phyloP scores from a whole-genome alignment of 371 early-diverging fungal species.

The Rhizopus sp. region DNA sequence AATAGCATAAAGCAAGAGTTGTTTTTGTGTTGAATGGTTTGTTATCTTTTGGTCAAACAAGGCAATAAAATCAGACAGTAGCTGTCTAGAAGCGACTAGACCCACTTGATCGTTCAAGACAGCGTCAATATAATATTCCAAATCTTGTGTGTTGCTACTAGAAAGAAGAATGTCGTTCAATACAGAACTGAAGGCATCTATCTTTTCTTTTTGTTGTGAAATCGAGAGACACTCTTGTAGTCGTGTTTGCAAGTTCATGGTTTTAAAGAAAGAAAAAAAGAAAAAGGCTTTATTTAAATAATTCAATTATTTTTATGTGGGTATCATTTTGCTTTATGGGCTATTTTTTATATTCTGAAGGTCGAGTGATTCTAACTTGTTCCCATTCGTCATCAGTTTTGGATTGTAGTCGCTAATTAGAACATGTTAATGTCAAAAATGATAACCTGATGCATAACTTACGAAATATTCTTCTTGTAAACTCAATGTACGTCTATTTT shows the following conservation, averaged over 20 bases:
- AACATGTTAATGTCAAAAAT: not conserved
- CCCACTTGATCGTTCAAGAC: slow-evolving; percentile 75
- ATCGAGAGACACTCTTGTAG: slow-evolving; percentile 34
- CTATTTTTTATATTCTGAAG: slow-evolving; percentile 33
- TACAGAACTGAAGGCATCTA: slow-evolving; percentile 38
- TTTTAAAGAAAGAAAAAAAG: not conserved
- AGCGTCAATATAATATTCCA: slow-evolving; percentile 58
- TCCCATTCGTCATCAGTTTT: slow-evolving; percentile 57
- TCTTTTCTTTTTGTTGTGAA: slow-evolving; percentile 45
- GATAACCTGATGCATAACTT: slow-evolving; percentile 10
- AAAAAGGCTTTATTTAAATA: not conserved
- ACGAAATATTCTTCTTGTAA: slow-evolving; percentile 72
- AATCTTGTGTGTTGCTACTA: slow-evolving; percentile 21
- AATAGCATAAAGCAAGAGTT: slow-evolving; percentile 58
- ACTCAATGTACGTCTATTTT: slow-evolving; percentile 56
- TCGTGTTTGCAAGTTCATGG: slow-evolving; percentile 33
- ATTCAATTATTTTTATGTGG: not conserved
- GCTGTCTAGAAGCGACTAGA: slow-evolving; percentile 74
- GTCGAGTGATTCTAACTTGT: slow-evolving; percentile 48
- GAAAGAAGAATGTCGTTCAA: slow-evolving; percentile 32
- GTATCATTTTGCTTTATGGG: not conserved
- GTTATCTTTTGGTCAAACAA: slow-evolving; percentile 39
- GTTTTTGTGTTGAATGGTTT: slow-evolving; percentile 48
- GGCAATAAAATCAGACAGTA: slow-evolving; percentile 64
- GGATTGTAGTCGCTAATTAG: slow-evolving; percentile 49